Conservation (phyloP, 345 rosid genomes). For the Aquilaria malaccensis region DNA sequence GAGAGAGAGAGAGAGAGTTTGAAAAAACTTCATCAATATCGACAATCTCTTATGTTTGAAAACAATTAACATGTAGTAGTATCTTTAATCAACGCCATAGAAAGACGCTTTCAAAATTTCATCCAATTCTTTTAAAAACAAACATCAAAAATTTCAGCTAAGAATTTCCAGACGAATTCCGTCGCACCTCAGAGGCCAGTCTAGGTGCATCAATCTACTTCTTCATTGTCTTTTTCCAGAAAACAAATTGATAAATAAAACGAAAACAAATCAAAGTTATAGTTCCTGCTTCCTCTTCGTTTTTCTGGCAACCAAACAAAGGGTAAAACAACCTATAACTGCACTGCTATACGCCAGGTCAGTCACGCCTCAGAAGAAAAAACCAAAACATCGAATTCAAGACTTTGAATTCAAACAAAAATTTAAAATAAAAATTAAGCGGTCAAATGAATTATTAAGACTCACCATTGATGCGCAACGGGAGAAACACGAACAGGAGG, state of each 20-base stretch:
- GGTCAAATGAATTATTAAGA: constrained; percentile 4
- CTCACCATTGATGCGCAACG: constrained; percentile 32
- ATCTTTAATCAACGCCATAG: too few species aligned
- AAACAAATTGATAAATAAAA: background rate
- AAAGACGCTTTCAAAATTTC: background rate
- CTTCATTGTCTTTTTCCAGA: background rate
- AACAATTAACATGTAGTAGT: too few species aligned
- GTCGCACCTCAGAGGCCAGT: constrained; percentile 5
- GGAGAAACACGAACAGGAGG: constrained; percentile 9
- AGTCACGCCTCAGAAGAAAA: constrained; percentile 7
- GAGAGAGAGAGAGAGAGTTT: too few species aligned
- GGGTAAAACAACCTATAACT: constrained; percentile 14
- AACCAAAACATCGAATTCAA: background rate
- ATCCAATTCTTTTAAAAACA: background rate
- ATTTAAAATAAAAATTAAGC: background rate
- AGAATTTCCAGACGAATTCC: background rate
- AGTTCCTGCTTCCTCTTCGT: background rate
- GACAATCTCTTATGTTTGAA: too few species aligned
- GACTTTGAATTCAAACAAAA: background rate
- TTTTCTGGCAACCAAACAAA: constrained; percentile 22
- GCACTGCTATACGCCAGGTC: constrained; percentile 16
- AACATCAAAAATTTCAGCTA: background rate
- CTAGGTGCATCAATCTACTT: background rate
- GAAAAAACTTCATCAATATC: too few species aligned
- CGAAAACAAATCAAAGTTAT: background rate